A percentile compares a stretch with the other conserved stretches of the same genome.
Conservation (phyloP, 495 filamentous ascomycete species). For the Aspergillus saccharolyticus region DNA sequence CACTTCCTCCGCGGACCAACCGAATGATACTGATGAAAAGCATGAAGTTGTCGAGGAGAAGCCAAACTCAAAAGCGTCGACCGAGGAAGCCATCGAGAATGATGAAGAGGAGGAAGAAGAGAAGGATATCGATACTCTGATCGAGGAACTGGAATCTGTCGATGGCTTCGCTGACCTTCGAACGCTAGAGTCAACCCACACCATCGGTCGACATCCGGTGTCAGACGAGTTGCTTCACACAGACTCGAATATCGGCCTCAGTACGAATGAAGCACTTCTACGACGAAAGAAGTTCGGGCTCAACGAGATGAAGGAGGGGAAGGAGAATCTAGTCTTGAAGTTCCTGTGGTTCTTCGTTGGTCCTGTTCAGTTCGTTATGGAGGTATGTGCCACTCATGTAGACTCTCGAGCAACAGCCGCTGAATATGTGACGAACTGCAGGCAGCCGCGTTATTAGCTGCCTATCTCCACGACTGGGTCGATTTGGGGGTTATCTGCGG, state of each 20-base stretch:
- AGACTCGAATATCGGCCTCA: slow-evolving; percentile 64
- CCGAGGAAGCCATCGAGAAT: not conserved
- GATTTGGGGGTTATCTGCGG: slow-evolving; percentile 75
- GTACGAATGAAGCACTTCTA: slow-evolving; percentile 58
- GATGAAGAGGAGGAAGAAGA: slow-evolving; percentile 63
- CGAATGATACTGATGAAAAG: slow-evolving; percentile 1
- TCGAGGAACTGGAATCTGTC: slow-evolving; percentile 74
- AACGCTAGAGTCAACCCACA: slow-evolving; percentile 38
- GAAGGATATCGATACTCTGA: slow-evolving; percentile 74
- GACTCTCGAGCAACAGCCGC: not conserved
- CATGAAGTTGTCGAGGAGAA: not conserved
- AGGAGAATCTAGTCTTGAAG: slow-evolving; percentile 76
- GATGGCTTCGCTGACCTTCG: slow-evolving; percentile 60
- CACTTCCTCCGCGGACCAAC: not conserved
- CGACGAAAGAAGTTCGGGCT: slow-evolving; percentile 77
- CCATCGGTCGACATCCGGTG: slow-evolving; percentile 38
- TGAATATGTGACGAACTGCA: slow-evolving; percentile 22
- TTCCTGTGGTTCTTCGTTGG: slow-evolving; percentile 83
- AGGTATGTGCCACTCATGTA: slow-evolving; percentile 45
- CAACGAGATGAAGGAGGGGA: slow-evolving; percentile 88
- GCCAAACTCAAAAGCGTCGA: slow-evolving; percentile 19
- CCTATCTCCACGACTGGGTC: slow-evolving; percentile 70
- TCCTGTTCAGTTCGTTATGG: slow-evolving; percentile 93
- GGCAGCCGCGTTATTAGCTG: slow-evolving; percentile 70
- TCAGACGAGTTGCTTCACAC: slow-evolving; percentile 68